phyloP scores from a whole-genome alignment of 2,329 filamentous ascomycete genomes.

The Fonsecaea nubica region DNA sequence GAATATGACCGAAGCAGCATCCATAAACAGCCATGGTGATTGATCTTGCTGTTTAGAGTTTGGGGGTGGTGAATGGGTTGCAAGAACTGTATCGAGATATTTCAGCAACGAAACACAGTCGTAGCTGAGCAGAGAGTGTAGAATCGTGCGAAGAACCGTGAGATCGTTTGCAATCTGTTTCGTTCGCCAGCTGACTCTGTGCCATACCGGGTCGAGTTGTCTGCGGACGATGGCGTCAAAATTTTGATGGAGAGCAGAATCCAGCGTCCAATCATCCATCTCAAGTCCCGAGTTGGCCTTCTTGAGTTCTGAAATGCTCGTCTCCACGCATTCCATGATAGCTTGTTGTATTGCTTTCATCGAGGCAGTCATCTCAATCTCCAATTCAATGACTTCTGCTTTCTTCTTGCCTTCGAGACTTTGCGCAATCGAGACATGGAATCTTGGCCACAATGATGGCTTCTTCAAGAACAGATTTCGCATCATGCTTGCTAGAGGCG shows the following conservation, averaged over 20 bases:
- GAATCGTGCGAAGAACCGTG: conserved; percentile 78
- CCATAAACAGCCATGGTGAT: conserved; percentile 94
- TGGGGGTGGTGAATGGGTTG: conserved; percentile 84
- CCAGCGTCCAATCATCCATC: conserved; percentile 95
- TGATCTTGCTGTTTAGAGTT: conserved; percentile 87
- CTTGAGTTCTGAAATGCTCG: conserved; percentile 90
- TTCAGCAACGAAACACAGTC: conserved; percentile 91
- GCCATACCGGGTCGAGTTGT: conserved; percentile 96
- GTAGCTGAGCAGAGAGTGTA: conserved; percentile 80
- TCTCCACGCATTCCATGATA: conserved; percentile 93
- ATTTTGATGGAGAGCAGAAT: conserved; percentile 88
- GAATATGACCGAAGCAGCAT: conserved; percentile 93
- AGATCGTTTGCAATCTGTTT: conserved; percentile 92
- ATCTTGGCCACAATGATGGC: conserved; percentile 88
- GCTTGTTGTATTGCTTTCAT: conserved; percentile 95
- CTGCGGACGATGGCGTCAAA: conserved; percentile 88
- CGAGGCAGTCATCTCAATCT: conserved; percentile 91
- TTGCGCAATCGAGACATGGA: conserved; percentile 87
- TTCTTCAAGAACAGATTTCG: conserved; percentile 89
- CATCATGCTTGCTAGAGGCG: conserved; percentile 87
- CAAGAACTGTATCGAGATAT: conserved; percentile 91
- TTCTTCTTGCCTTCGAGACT: conserved; percentile 90
- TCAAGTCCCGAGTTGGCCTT: conserved; percentile 89
- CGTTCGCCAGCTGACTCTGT: conserved; percentile 92
- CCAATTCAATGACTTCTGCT: conserved; percentile 95